Conservation (phyloP, 257 asterid species). For the Sherardia arvensis region DNA sequence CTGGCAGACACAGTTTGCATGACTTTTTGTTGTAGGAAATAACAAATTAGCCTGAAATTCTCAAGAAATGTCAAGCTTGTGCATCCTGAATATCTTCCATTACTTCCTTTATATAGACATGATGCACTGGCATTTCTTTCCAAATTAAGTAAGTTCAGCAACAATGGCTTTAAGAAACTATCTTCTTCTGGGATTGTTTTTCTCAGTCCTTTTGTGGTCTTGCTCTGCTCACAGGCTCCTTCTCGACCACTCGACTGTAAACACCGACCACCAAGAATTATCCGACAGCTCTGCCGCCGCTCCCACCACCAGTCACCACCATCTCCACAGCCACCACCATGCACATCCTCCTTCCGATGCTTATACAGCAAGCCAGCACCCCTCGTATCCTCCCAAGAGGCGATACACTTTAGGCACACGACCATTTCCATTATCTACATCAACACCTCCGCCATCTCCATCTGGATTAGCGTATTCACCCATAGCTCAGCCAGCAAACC, state of each 20-base stretch:
- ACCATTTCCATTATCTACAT: neutral
- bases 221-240: constrained; percentile 18
- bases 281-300: neutral
- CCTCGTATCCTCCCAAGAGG: neutral
- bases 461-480: too few species aligned
- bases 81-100: neutral
- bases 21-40: constrained; percentile 1
- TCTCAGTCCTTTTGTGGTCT: constrained; percentile 4
- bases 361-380: neutral
- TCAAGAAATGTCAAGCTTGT: constrained; percentile 2
- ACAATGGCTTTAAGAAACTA: constrained; percentile 13
- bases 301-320: neutral
- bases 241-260: neutral
- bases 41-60: neutral
- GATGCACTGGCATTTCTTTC: neutral
- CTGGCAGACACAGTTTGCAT: constrained; percentile 4
- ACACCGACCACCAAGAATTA: neutral
- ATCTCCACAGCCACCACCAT: neutral
- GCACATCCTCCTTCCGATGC: neutral
- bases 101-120: neutral
- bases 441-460: neutral
- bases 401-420: neutral
- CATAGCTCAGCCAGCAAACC: too few species aligned
- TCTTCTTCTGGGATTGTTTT: neutral
- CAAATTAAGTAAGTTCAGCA: neutral